These are phyloP conservation scores for Lichina pygmaea DNA, from an alignment of 495 filamentous ascomycete species.

Conservation along the genomic window DNA sequence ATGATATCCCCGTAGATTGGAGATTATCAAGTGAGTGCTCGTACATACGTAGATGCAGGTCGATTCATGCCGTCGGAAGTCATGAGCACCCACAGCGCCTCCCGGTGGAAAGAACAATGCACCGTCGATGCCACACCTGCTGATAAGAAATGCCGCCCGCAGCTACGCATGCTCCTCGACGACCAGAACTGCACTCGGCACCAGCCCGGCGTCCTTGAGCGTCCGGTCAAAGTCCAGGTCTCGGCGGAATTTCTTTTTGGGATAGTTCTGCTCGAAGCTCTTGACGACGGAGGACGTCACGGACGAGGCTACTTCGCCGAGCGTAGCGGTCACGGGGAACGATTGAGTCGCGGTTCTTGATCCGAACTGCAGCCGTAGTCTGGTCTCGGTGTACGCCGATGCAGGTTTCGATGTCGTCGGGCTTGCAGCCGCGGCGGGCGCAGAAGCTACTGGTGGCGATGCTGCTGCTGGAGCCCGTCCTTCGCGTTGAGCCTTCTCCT, in stretches of 20 bases:
- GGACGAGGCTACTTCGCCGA: constrained; percentile 73
- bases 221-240: constrained; percentile 66
- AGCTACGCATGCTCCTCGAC: constrained; percentile 21
- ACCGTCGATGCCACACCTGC: too few relatives aligned
- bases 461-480: constrained; percentile 26
- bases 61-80: too few relatives aligned
- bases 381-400: constrained; percentile 46
- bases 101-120: too few relatives aligned
- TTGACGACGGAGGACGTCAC: constrained; percentile 33
- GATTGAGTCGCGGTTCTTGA: constrained; percentile 56
- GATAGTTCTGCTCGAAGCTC: constrained; percentile 67
- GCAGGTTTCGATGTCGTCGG: constrained; percentile 26
- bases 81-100: too few relatives aligned
- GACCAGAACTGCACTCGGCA: constrained; percentile 69
- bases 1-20: too few relatives aligned
- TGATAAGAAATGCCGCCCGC: too few relatives aligned
- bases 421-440: constrained; percentile 8
- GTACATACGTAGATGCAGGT: too few relatives aligned
- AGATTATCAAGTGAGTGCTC: too few relatives aligned
- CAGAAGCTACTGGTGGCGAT: constrained; percentile 8
- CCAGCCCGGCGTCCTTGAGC: constrained; percentile 71
- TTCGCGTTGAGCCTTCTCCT: constrained; percentile 58
- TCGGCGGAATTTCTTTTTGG: constrained; percentile 49
- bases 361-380: constrained; percentile 55
- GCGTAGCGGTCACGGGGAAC: constrained; percentile 57